A percentile compares a stretch with the other conserved stretches of the same genome.
Evolutionary conservation across 1,284 basidiomycete genomes (phyloP).

Genomic region (Ustilago tritici): DNA sequence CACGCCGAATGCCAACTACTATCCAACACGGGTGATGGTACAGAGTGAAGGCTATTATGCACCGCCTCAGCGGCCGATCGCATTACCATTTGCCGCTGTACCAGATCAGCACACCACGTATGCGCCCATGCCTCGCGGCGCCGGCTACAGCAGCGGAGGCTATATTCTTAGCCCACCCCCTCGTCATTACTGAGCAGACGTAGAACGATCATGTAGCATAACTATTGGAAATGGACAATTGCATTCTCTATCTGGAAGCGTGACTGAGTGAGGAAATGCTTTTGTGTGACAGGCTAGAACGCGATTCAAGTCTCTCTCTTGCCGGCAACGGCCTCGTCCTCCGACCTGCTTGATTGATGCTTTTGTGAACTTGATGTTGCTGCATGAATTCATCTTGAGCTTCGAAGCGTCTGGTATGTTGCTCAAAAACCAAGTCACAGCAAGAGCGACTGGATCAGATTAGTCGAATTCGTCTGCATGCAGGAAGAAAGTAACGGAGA

Average conservation of each 20-base stretch:
- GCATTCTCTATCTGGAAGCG: not conserved
- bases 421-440: too few species aligned
- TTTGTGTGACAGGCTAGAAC: too few species aligned
- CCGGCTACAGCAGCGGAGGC: slow-evolving; percentile 1
- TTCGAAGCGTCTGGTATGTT: not conserved
- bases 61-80: not conserved
- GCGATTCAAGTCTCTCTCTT: too few species aligned
- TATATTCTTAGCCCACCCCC: slow-evolving; percentile 17
- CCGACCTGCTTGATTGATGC: not conserved
- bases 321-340: not conserved
- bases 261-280: not conserved
- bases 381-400: not conserved
- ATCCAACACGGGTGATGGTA: slow-evolving; percentile 29
- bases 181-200: not conserved
- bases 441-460: too few species aligned
- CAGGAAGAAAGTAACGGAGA: not conserved
- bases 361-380: not conserved
- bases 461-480: not conserved
- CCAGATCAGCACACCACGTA: not conserved
- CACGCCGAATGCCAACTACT: slow-evolving; percentile 43
- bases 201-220: slow-evolving; percentile 1
- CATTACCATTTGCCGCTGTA: not conserved
- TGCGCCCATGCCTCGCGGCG: slow-evolving; percentile 1
- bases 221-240: not conserved
- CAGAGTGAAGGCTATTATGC: slow-evolving; percentile 11